phyloP scores from a whole-genome alignment of 768 basidiomycete species.

The Phaeolepiota aurea region DNA sequence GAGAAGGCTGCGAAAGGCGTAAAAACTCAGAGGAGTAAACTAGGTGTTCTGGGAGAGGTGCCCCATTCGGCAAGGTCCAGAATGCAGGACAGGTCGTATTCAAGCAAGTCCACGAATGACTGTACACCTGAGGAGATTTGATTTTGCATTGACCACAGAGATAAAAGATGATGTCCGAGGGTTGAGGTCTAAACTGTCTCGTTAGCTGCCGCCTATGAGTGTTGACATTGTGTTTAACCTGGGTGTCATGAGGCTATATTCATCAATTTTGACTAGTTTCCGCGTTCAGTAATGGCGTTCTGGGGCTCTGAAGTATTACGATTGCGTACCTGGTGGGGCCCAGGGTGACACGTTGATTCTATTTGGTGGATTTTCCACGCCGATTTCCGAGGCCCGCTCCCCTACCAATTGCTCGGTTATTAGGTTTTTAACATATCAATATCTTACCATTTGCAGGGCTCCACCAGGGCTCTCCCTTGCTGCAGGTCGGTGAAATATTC shows the following conservation, averaged over 20 bases:
- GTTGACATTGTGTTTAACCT: no score
- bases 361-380: not conserved
- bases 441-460: no score
- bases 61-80: conserved; percentile 30
- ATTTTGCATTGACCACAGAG: conserved; percentile 35
- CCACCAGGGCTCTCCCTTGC: conserved; percentile 44
- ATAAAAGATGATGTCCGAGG: conserved; percentile 10
- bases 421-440: no score
- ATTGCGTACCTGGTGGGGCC: not conserved
- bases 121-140: conserved; percentile 45
- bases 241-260: conserved; percentile 1
- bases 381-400: no score
- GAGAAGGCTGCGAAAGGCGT: conserved; percentile 20
- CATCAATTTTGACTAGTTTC: conserved; percentile 1
- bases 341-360: not conserved
- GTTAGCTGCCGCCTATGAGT: no score
- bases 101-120: conserved; percentile 54
- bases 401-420: no score
- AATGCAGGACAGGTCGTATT: conserved; percentile 48
- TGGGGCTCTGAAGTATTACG: no score
- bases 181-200: no score
- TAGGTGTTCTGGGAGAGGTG: conserved; percentile 24
- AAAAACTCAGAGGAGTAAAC: conserved; percentile 44
- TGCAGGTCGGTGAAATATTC: not conserved
- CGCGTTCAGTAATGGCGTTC: not conserved